Evolutionary conservation across 1,284 basidiomycete species (phyloP).

Genomic region (Heterobasidion occidentale): DNA sequence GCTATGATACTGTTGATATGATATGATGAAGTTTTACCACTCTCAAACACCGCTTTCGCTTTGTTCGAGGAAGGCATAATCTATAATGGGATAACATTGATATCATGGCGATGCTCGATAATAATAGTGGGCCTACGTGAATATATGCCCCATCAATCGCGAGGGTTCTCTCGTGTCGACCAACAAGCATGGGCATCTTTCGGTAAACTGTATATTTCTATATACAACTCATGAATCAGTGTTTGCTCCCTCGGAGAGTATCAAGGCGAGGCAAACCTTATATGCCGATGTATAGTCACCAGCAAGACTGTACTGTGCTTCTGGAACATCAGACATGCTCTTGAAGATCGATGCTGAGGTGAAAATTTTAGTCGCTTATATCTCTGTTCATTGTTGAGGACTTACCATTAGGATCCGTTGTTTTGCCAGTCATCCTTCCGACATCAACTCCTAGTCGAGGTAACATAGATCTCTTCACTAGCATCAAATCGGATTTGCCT

Average conservation of each 20-base stretch:
- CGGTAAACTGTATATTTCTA: conserved; percentile 93
- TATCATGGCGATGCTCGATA: neutral
- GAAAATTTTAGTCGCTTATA: neutral
- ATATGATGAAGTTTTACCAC: conserved; percentile 84
- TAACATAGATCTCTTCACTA: conserved; percentile 77
- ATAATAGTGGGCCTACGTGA: conserved; percentile 53
- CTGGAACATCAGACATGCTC: conserved; percentile 70
- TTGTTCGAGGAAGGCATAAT: conserved; percentile 85
- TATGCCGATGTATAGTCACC: conserved; percentile 72
- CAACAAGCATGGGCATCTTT: conserved; percentile 88
- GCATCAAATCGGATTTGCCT: conserved; percentile 77
- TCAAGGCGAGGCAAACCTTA: conserved; percentile 42
- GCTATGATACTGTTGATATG: conserved; percentile 84
- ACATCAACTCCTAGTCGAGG: conserved; percentile 61
- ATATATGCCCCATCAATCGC: conserved; percentile 96
- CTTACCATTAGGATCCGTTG: conserved; percentile 88
- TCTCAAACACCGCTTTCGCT: conserved; percentile 80
- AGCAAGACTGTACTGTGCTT: conserved; percentile 44
- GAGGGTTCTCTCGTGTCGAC: conserved; percentile 84
- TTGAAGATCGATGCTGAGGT: conserved; percentile 84
- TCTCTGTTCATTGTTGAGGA: conserved; percentile 3
- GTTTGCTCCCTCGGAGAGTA: neutral
- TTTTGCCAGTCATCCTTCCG: conserved; percentile 48
- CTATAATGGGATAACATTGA: conserved; percentile 28
- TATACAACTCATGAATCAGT: conserved; percentile 1